Evolutionary conservation across 768 basidiomycete genomes (phyloP), one percentile per base, ranked within the genome.

Genomic region (Lactifluus volemus): DNA sequence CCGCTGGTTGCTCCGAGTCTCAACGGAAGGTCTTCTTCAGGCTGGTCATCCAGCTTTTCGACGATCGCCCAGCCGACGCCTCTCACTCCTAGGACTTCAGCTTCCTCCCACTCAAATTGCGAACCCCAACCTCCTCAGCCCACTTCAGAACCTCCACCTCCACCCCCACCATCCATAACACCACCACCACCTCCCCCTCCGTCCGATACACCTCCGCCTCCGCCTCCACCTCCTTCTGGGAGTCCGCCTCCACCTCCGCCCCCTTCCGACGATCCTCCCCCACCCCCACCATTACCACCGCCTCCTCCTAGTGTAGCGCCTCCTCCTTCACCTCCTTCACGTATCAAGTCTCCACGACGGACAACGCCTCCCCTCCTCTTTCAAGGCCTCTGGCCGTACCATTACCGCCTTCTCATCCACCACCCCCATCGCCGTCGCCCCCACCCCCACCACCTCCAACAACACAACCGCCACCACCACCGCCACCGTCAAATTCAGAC

Each of bases 151-250:
- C 65, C 64, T 11, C 72, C 76, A 8, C 72, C 70, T 0, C 68
- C 73, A 15, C 59, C 74, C 4, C 66, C 68, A 44, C 59, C 68
- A 15, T 59, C 66, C 30, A 44, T 30, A 14, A 61, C 60, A 15
- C 60, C 60, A 0, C 60, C 55, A 0, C 64, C 63, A 12, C 51
- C 67, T 25, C 67, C 75, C 49, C 69, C 73, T 5, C 63, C 73
- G 2, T 65, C 72, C 4, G 63, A 68, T 17, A 63, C 9, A 1
- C 65, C 14, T 67, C 69, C 25, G 25, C 25, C 25, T 25, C 25
- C 25, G 25, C 25, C 25, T 25, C 25, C 25, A 25, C 25, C 2
- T 25, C 25, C 25, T 2, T 1, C 25, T 25, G 25, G 25, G 25
- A 25, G 25, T 25, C 67, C 69, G 2, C 68, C 70, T 1, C 68